Evolutionary conservation across 2,329 filamentous ascomycete genomes (phyloP).

Genomic region (Aspergillus ibericus): DNA sequence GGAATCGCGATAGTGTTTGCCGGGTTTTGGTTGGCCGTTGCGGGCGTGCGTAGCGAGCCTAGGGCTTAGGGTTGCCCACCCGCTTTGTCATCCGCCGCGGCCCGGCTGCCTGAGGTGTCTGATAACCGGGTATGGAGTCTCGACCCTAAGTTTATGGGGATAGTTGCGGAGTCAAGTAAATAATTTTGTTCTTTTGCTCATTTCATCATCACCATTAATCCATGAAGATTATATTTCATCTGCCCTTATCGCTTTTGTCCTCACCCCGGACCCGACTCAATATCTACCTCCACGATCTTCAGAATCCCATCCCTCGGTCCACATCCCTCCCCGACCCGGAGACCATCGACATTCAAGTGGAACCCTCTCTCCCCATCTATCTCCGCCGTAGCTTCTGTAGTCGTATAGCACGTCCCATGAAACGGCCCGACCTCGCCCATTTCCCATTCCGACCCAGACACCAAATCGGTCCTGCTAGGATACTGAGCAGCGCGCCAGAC

Average conservation of each 20-base stretch:
- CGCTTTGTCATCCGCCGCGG: slow-evolving; percentile 6
- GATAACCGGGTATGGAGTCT: background rate
- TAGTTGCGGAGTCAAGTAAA: background rate
- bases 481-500: background rate
- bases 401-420: slow-evolving; percentile 12
- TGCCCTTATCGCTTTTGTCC: background rate
- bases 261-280: slow-evolving; percentile 18
- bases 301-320: slow-evolving; percentile 15
- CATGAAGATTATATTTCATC: background rate
- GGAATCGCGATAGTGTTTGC: slow-evolving; percentile 24
- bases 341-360: background rate
- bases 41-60: slow-evolving; percentile 38
- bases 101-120: slow-evolving; percentile 9
- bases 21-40: slow-evolving; percentile 35
- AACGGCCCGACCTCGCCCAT: slow-evolving; percentile 10
- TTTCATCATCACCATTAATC: background rate
- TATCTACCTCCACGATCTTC: slow-evolving; percentile 25
- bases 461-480: slow-evolving; percentile 1
- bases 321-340: background rate
- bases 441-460: slow-evolving; percentile 5
- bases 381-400: slow-evolving; percentile 13
- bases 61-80: slow-evolving; percentile 40
- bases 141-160: background rate
- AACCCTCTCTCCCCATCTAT: background rate
- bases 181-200: background rate